A percentile compares a stretch with the other conserved stretches of the same genome.
phyloP scores from a whole-genome alignment of 441 rosid species.

The Melianthus villosus region DNA sequence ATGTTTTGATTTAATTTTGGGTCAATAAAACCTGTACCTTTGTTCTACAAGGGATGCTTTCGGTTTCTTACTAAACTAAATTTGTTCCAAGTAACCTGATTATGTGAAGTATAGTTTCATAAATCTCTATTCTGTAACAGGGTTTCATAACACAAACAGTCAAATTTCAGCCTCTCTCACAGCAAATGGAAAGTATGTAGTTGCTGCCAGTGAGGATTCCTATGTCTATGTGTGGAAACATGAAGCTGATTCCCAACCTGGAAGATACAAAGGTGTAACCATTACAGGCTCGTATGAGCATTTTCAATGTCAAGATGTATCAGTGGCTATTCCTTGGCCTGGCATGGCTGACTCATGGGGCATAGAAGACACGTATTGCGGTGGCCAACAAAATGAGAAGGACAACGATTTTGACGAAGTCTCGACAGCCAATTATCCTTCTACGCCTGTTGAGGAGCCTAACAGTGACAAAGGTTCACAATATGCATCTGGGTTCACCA shows the following conservation, averaged over 20 bases:
- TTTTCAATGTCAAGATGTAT: constrained; percentile 82
- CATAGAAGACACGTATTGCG: constrained; percentile 15
- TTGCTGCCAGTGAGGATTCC: constrained; percentile 92
- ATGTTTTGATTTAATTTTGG: too few species aligned
- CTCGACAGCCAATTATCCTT: constrained; percentile 58
- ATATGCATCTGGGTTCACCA: constrained; percentile 29
- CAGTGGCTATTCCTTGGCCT: constrained; percentile 86
- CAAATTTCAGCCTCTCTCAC: constrained; percentile 77
- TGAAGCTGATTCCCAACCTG: constrained; percentile 56
- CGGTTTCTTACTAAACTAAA: neutral
- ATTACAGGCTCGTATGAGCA: constrained; percentile 63
- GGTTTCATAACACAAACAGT: constrained; percentile 82
- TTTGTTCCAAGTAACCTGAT: neutral
- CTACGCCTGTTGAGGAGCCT: constrained; percentile 67
- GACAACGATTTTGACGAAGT: constrained; percentile 36
- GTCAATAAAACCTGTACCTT: too few species aligned
- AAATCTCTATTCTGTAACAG: constrained; percentile 24
- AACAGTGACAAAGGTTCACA: constrained; percentile 21
- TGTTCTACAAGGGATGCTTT: neutral
- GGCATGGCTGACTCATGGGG: constrained; percentile 47
- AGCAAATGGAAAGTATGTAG: constrained; percentile 62
- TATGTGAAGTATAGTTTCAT: neutral
- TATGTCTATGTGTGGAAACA: constrained; percentile 85
- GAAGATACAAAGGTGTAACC: constrained; percentile 57
- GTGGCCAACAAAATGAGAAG: constrained; percentile 24